Conservation (phyloP, 2,329 filamentous ascomycete genomes). For the Reticulascus tulasneorum region DNA sequence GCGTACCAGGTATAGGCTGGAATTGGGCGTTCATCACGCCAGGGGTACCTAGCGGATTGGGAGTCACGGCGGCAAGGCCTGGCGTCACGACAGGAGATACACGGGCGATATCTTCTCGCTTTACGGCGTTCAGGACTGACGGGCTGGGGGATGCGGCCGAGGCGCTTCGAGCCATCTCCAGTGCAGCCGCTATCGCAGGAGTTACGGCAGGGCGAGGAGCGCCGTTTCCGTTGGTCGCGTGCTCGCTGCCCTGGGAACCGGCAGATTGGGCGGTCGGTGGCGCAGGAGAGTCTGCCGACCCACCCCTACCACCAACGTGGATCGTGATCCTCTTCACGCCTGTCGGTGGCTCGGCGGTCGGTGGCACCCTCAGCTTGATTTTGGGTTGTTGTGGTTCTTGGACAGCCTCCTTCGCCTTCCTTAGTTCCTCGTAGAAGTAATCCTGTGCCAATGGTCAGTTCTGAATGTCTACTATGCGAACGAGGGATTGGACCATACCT, state of each 20-base stretch:
- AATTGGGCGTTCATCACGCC: constrained; percentile 15
- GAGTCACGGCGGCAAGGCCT: constrained; percentile 23
- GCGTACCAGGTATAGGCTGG: constrained; percentile 10
- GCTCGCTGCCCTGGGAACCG: constrained; percentile 28
- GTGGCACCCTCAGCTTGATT: constrained; percentile 73
- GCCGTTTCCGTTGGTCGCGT: constrained; percentile 26
- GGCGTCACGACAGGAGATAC: constrained; percentile 26
- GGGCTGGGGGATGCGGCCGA: constrained; percentile 44
- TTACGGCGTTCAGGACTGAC: constrained; percentile 26
- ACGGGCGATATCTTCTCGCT: constrained; percentile 30
- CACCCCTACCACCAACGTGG: constrained; percentile 60
- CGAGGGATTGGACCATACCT: constrained; percentile 46
- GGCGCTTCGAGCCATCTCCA: constrained; percentile 26
- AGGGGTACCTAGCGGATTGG: constrained; percentile 15
- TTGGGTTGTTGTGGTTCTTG: constrained; percentile 70
- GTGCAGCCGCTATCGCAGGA: constrained; percentile 9
- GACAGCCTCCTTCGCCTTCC: constrained; percentile 68
- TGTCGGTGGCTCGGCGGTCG: constrained; percentile 22
- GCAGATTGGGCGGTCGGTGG: constrained; percentile 32
- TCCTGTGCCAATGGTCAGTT: constrained; percentile 41
- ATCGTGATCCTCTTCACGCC: constrained; percentile 66
- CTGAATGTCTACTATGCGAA: not conserved
- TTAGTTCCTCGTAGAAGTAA: constrained; percentile 64
- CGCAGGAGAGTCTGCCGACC: constrained; percentile 47
- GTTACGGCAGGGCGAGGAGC: constrained; percentile 8